phyloP scores from a whole-genome alignment of 805 yeast species.

The Candida incommunis region DNA sequence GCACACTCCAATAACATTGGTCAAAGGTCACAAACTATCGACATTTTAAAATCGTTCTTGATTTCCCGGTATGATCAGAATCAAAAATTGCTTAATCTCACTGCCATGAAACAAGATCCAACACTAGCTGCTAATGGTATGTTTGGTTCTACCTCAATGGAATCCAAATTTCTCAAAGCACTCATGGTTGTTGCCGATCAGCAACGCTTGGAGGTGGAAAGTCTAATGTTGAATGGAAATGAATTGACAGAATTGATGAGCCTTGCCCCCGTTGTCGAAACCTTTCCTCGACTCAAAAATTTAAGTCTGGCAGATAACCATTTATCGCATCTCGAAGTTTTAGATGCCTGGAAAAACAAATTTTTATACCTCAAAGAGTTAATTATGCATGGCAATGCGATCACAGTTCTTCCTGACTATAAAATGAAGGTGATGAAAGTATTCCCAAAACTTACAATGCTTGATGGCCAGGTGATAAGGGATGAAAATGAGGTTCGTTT shows the following conservation, averaged over 20 bases:
- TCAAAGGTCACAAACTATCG: slow-evolving; percentile 34
- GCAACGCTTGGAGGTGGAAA: slow-evolving; percentile 38
- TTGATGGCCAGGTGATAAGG: slow-evolving; percentile 68
- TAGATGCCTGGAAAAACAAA: slow-evolving; percentile 70
- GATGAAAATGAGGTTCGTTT: slow-evolving; percentile 45
- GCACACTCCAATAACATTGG: slow-evolving; percentile 8
- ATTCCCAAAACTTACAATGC: slow-evolving; percentile 68
- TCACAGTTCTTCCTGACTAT: slow-evolving; percentile 33
- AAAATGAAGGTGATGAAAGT: slow-evolving; percentile 38
- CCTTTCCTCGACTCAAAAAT: slow-evolving; percentile 66
- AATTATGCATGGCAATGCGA: slow-evolving; percentile 66
- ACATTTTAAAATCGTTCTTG: slow-evolving; percentile 47
- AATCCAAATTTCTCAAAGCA: slow-evolving; percentile 80
- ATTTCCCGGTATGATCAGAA: slow-evolving; percentile 52
- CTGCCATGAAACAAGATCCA: slow-evolving; percentile 50
- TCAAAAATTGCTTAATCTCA: slow-evolving; percentile 53
- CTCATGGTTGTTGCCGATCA: slow-evolving; percentile 65
- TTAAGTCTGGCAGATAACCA: slow-evolving; percentile 69
- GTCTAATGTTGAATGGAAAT: slow-evolving; percentile 41
- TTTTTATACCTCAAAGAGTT: slow-evolving; percentile 62
- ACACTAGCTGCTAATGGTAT: slow-evolving; percentile 46
- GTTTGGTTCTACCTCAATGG: slow-evolving; percentile 43
- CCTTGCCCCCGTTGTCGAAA: slow-evolving; percentile 49
- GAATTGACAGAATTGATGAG: slow-evolving; percentile 44
- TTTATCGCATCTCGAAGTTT: slow-evolving; percentile 38